Evolutionary conservation across 2,329 filamentous ascomycete species (phyloP).

Genomic region (Coniochaeta pulveracea): DNA sequence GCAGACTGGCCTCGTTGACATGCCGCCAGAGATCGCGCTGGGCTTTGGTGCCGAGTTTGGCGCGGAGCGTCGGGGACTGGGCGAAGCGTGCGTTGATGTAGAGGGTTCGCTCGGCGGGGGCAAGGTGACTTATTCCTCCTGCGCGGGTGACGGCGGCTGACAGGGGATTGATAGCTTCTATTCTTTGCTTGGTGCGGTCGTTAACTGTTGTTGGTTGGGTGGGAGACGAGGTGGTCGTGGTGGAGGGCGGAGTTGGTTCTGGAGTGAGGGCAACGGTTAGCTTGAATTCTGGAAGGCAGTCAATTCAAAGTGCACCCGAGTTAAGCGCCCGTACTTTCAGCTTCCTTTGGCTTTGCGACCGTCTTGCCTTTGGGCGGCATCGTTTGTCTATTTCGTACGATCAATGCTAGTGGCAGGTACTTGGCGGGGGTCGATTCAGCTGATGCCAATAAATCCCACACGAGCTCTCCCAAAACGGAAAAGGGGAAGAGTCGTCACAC

Average conservation of each 20-base stretch:
- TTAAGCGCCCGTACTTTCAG: slow-evolving; percentile 13
- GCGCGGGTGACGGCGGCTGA: slow-evolving; percentile 9
- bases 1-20: slow-evolving; percentile 38
- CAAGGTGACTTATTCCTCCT: slow-evolving; percentile 31
- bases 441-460: too few relatives aligned
- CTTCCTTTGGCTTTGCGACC: slow-evolving; percentile 17
- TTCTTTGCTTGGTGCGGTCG: slow-evolving; percentile 32
- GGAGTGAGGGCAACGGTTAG: not conserved
- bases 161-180: not conserved
- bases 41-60: slow-evolving; percentile 27
- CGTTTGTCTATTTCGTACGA: too few relatives aligned
- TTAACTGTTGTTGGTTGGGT: slow-evolving; percentile 25
- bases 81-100: slow-evolving; percentile 36
- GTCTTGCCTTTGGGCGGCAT: slow-evolving; percentile 22
- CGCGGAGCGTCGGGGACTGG: slow-evolving; percentile 23
- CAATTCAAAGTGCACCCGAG: not conserved
- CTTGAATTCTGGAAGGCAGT: not conserved
- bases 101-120: slow-evolving; percentile 34
- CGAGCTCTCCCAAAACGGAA: too few relatives aligned
- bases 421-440: slow-evolving; percentile 6
- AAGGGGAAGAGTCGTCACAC: too few relatives aligned
- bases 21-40: slow-evolving; percentile 48
- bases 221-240: slow-evolving; percentile 1
- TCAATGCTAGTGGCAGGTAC: slow-evolving; percentile 5
- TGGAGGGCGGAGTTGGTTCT: slow-evolving; percentile 1